A percentile compares a stretch with the other conserved stretches of the same genome.
These are phyloP conservation scores for Sporisorium iseilematis-ciliati DNA, from an alignment of 1,284 basidiomycete genomes.

Conservation along the genomic window DNA sequence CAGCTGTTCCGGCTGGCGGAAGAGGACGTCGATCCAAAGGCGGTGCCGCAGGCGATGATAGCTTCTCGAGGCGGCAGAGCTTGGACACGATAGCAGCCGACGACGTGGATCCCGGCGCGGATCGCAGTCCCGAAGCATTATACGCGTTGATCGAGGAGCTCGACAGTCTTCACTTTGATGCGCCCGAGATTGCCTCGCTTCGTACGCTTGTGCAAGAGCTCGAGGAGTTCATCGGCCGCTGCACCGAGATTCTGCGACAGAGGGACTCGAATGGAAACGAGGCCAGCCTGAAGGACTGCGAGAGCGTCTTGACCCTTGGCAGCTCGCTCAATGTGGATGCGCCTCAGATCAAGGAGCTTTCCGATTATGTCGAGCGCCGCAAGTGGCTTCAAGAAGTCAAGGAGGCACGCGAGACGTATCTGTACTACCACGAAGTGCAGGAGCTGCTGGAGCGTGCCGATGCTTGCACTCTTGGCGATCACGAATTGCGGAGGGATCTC, in stretches of 20 bases:
- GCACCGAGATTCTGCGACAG: slow-evolving; percentile 70
- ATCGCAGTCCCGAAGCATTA: slow-evolving; percentile 51
- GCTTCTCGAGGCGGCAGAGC: slow-evolving; percentile 18
- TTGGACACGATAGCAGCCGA: slow-evolving; percentile 35
- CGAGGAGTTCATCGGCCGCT: slow-evolving; percentile 75
- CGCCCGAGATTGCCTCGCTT: slow-evolving; percentile 78
- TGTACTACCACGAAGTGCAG: slow-evolving; percentile 70
- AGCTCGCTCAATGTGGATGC: slow-evolving; percentile 82
- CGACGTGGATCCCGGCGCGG: slow-evolving; percentile 21
- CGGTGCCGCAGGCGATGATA: slow-evolving; percentile 25
- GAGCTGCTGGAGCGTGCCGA: slow-evolving; percentile 79
- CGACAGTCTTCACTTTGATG: slow-evolving; percentile 81
- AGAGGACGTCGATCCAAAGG: slow-evolving; percentile 73
- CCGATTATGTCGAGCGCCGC: slow-evolving; percentile 80
- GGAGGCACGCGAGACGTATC: slow-evolving; percentile 69
- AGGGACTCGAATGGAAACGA: slow-evolving; percentile 23
- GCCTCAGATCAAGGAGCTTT: slow-evolving; percentile 79
- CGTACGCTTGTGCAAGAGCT: slow-evolving; percentile 76
- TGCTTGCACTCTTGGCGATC: slow-evolving; percentile 76
- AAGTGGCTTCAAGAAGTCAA: slow-evolving; percentile 75
- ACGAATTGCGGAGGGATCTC: slow-evolving; percentile 44
- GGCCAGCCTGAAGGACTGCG: slow-evolving; percentile 75
- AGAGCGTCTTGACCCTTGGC: slow-evolving; percentile 77
- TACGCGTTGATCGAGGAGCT: slow-evolving; percentile 77
- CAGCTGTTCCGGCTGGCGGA: slow-evolving; percentile 78